Conservation (phyloP, 2,329 filamentous ascomycete genomes). For the Nemania diffusa region DNA sequence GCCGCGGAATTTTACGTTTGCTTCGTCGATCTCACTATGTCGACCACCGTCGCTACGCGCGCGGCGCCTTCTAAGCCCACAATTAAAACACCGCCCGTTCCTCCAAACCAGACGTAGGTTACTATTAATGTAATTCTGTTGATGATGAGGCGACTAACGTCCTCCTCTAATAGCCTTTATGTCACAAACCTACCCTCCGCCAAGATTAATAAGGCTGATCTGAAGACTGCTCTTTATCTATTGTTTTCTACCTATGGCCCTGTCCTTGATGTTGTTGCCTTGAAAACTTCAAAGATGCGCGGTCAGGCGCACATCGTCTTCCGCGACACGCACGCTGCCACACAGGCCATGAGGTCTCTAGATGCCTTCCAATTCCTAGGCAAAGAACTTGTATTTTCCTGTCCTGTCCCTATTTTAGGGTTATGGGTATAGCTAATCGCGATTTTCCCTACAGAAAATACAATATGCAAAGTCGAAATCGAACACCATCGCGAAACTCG, state of each 20-base stretch:
- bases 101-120: slow-evolving; percentile 82
- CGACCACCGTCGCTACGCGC: slow-evolving; percentile 46
- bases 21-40: slow-evolving; percentile 46
- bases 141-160: slow-evolving; percentile 21
- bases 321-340: slow-evolving; percentile 88
- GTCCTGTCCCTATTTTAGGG: neutral
- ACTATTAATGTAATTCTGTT: slow-evolving; percentile 16
- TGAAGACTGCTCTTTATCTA: slow-evolving; percentile 88
- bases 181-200: slow-evolving; percentile 85
- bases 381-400: slow-evolving; percentile 76
- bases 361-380: slow-evolving; percentile 90
- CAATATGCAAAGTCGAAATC: slow-evolving; percentile 91
- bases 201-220: slow-evolving; percentile 88
- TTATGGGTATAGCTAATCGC: slow-evolving; percentile 29
- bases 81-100: slow-evolving; percentile 64
- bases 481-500: slow-evolving; percentile 87
- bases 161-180: slow-evolving; percentile 73
- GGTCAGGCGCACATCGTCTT: slow-evolving; percentile 95
- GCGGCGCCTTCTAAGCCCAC: slow-evolving; percentile 45
- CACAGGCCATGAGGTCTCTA: slow-evolving; percentile 89
- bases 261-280: slow-evolving; percentile 88
- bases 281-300: slow-evolving; percentile 92
- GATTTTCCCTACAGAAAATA: slow-evolving; percentile 72
- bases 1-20: neutral
- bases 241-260: slow-evolving; percentile 94